Conservation (phyloP, 1,139 yeast genomes). For the Yamadazyma triangularis region DNA sequence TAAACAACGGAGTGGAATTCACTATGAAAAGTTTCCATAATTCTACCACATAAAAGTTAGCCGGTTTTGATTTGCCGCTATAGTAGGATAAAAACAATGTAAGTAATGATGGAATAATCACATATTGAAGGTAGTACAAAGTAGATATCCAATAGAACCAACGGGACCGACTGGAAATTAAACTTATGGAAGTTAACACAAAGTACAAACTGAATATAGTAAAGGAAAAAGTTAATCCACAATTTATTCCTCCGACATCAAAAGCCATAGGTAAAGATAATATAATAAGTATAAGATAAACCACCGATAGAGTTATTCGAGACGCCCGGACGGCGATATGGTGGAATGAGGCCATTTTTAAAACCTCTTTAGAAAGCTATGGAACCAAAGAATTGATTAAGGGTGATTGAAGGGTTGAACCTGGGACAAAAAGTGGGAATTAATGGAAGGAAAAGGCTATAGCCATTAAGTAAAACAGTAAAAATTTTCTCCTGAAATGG, state of each 20-base stretch:
- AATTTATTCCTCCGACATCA: slow-evolving; percentile 85
- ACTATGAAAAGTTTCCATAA: slow-evolving; percentile 66
- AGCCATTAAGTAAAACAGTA: no score
- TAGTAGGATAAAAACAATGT: slow-evolving; percentile 62
- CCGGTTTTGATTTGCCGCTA: slow-evolving; percentile 15
- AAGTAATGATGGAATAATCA: slow-evolving; percentile 76
- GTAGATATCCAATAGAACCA: slow-evolving; percentile 52
- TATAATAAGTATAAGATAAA: slow-evolving; percentile 64
- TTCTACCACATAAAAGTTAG: slow-evolving; percentile 16
- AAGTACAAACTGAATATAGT: slow-evolving; percentile 69
- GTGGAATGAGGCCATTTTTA: not conserved
- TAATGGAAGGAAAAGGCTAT: no score
- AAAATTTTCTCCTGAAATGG: no score
- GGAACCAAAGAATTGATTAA: no score
- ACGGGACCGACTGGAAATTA: slow-evolving; percentile 46
- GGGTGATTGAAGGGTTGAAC: no score
- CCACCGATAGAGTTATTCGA: slow-evolving; percentile 43
- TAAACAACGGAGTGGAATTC: slow-evolving; percentile 84
- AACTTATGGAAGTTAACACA: slow-evolving; percentile 65
- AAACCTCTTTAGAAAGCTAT: no score
- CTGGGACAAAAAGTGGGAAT: no score
- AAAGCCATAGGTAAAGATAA: slow-evolving; percentile 91
- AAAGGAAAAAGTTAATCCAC: slow-evolving; percentile 85
- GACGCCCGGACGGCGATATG: slow-evolving; percentile 5
- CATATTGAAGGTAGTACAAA: slow-evolving; percentile 75